Evolutionary conservation across 345 rosid genomes (phyloP).

Genomic region (Arabidopsis suecica): DNA sequence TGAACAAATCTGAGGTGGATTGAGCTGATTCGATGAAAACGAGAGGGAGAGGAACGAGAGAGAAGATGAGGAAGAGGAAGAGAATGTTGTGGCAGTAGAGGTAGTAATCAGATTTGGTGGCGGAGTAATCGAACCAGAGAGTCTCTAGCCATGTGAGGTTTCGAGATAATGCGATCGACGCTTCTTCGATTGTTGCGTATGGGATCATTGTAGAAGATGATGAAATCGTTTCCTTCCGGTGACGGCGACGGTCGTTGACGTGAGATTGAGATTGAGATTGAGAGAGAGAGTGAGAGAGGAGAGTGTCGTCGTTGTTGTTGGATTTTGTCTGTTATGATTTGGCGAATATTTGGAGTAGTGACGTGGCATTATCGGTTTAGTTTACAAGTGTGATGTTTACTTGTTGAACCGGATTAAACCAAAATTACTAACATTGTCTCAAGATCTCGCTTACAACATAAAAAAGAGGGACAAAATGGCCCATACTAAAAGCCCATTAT

Average conservation of each 20-base stretch:
- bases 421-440: not conserved
- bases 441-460: too few relatives aligned
- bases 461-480: too few relatives aligned
- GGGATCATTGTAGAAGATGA: slow-evolving; percentile 59
- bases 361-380: slow-evolving; percentile 20
- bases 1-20: slow-evolving; percentile 48
- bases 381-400: not conserved
- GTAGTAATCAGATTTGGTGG: slow-evolving; percentile 71
- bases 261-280: not conserved
- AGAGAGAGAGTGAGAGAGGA: slow-evolving; percentile 6
- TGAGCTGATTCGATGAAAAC: slow-evolving; percentile 52
- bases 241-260: slow-evolving; percentile 11
- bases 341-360: slow-evolving; percentile 20
- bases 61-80: slow-evolving; percentile 66
- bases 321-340: slow-evolving; percentile 28
- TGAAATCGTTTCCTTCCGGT: not conserved
- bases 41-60: slow-evolving; percentile 69
- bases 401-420: slow-evolving; percentile 16
- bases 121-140: slow-evolving; percentile 77
- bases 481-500: too few relatives aligned
- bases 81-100: slow-evolving; percentile 74
- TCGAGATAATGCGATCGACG: slow-evolving; percentile 67
- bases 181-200: slow-evolving; percentile 60
- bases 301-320: slow-evolving; percentile 26
- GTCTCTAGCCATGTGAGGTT: slow-evolving; percentile 69